Percentiles rank a stretch among this genome's conserved stretches.
These are phyloP conservation scores for Diversispora epigaea DNA, from an alignment of 192 early-diverging fungal genomes.

Conservation along the genomic window DNA sequence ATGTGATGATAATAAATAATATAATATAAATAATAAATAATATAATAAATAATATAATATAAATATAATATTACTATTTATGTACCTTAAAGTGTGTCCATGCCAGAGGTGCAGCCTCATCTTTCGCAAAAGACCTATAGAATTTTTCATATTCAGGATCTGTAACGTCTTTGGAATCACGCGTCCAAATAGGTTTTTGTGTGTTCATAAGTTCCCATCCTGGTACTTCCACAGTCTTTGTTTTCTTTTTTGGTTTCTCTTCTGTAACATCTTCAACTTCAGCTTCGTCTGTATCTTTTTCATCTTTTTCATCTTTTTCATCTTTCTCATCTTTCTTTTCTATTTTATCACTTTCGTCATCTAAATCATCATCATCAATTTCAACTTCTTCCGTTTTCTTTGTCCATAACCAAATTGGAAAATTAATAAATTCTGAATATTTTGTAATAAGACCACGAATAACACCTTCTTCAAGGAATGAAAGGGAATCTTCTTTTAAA, in stretches of 20 bases:
- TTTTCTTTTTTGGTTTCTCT: conserved; percentile 50
- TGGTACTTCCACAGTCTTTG: conserved; percentile 53
- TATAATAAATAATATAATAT: not conserved
- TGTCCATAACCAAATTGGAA: conserved; percentile 89
- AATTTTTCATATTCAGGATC: conserved; percentile 88
- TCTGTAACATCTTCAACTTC: conserved; percentile 56
- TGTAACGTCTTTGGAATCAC: conserved; percentile 72
- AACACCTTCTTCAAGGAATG: conserved; percentile 71
- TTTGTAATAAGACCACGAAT: conserved; percentile 75
- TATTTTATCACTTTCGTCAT: conserved; percentile 34
- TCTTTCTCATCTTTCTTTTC: too few species aligned
- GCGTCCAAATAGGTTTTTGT: conserved; percentile 94
- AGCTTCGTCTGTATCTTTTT: conserved; percentile 47
- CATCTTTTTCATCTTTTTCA: conserved; percentile 37
- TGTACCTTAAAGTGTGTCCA: conserved; percentile 80
- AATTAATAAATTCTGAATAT: conserved; percentile 97
- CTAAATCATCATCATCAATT: conserved; percentile 46
- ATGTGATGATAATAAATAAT: not conserved
- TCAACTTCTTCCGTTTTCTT: conserved; percentile 61
- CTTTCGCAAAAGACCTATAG: conserved; percentile 78
- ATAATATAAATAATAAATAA: conserved; percentile 1
- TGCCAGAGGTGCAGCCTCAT: conserved; percentile 69
- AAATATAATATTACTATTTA: conserved; percentile 7
- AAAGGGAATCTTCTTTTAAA: conserved; percentile 83
- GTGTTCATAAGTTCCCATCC: conserved; percentile 85